These are phyloP conservation scores for Ophioceras dolichostomum DNA, from an alignment of 2,329 filamentous ascomycete species.

Conservation along the genomic window DNA sequence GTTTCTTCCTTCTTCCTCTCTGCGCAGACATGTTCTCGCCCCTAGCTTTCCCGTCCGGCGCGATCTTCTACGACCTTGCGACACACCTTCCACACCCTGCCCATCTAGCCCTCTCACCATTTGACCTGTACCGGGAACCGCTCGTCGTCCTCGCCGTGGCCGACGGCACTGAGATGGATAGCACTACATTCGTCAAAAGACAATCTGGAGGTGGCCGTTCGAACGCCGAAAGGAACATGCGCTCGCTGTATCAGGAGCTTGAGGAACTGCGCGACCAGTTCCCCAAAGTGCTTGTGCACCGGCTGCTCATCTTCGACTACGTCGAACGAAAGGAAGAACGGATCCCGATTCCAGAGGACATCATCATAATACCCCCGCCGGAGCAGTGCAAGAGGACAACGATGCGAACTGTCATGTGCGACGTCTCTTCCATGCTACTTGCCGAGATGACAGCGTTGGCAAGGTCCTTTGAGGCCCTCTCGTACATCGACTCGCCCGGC, in stretches of 20 bases:
- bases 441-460: constrained; percentile 66
- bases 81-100: constrained; percentile 69
- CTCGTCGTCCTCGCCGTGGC: constrained; percentile 74
- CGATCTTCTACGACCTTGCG: constrained; percentile 78
- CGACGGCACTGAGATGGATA: constrained; percentile 60
- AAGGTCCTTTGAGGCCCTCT: constrained; percentile 59
- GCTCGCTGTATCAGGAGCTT: constrained; percentile 53
- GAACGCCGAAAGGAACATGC: constrained; percentile 42
- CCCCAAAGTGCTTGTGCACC: constrained; percentile 65
- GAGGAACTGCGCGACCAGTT: constrained; percentile 60
- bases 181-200: constrained; percentile 38
- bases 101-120: constrained; percentile 70
- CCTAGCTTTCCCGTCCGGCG: constrained; percentile 72
- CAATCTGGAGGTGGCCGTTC: constrained; percentile 39
- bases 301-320: constrained; percentile 71
- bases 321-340: constrained; percentile 30
- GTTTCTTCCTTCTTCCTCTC: neutral
- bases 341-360: constrained; percentile 50
- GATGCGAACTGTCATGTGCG: constrained; percentile 69
- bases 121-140: constrained; percentile 81
- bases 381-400: constrained; percentile 64
- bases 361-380: constrained; percentile 57
- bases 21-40: constrained; percentile 82
- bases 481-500: constrained; percentile 66
- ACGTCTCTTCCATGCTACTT: constrained; percentile 60